Base-by-base conservation (phyloP, 2,329 filamentous ascomycete genomes). In the Nemania diffusa region DNA sequence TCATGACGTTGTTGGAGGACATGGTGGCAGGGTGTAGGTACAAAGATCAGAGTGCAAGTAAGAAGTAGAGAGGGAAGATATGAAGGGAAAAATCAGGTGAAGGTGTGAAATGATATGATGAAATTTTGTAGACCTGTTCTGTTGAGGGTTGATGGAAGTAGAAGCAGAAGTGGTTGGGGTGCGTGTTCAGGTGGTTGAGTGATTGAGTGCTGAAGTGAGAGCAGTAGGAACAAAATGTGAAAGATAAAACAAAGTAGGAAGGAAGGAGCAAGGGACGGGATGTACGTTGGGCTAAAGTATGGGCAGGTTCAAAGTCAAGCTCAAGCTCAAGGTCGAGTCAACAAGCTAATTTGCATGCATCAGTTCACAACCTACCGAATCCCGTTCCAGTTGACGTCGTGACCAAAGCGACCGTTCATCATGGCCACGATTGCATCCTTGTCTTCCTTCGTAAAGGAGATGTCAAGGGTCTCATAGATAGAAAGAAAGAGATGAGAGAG, bases 351-450 rank as follows among this genome's bases (percentile, higher is more conserved):
- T 61, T n/a, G n/a, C n/a, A n/a, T n/a, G 46, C 56, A 27, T n/a
- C 4, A 37, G 22, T 11, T 53, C 40, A 59, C 22, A n/a, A 71
- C 73, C 53, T 79, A 79, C 79, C 79, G 74, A 5, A 81, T 78
- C 22, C 69, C 77, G 48, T 80, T 80, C 79, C 79, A 80, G 22
- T 37, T 69, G 20, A 75, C 57, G 20, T 69, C 65, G 9, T 78
- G 66, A 22, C 72, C 73, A 26, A 34, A 62, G 24, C 66, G 57
- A 2, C 59, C 57, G 1, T 60, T 64, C 74, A 78, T 75, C 22
- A 64, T 59, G 3, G 27, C 22, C 1, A 74, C 71, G 26, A 78
- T 67, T 2, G 44, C 58, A 3, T 65, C 62, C 62, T 76, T 73
- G 27, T 70, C 40, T 9, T 76, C 72, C 11, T 70, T 55, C 11